These are phyloP conservation scores for Panicum virgatum DNA, from an alignment of 202 grass and related monocot species.

Conservation along the genomic window DNA sequence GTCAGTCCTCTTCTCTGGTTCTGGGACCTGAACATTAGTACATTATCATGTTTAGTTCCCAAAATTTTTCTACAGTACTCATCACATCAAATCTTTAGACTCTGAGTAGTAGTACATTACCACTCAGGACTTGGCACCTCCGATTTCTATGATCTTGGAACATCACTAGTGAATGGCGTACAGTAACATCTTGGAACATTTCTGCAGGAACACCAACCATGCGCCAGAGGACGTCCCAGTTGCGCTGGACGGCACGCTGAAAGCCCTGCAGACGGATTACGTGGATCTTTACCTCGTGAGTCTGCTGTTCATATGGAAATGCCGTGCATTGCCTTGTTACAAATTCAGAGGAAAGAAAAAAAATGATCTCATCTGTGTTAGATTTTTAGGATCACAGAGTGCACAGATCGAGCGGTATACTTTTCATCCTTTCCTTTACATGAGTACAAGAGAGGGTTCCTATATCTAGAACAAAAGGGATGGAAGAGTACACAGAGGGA, in stretches of 20 bases:
- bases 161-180: not conserved
- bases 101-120: too few relatives aligned
- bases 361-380: too few relatives aligned
- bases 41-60: too few relatives aligned
- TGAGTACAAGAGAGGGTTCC: too few relatives aligned
- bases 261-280: slow-evolving; percentile 66
- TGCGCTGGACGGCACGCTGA: slow-evolving; percentile 57
- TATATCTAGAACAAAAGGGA: too few relatives aligned
- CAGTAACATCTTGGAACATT: not conserved
- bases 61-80: too few relatives aligned
- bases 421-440: too few relatives aligned
- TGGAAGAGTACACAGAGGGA: too few relatives aligned
- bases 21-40: not conserved
- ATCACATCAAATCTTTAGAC: too few relatives aligned
- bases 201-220: slow-evolving; percentile 61
- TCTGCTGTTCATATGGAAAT: not conserved
- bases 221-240: slow-evolving; percentile 62
- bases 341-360: not conserved
- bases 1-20: not conserved
- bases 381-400: too few relatives aligned
- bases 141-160: not conserved
- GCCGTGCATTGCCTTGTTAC: not conserved
- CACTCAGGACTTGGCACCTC: not conserved
- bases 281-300: slow-evolving; percentile 80
- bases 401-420: too few relatives aligned